A percentile compares a stretch with the other conserved stretches of the same genome.
Conservation (phyloP, 139 green algal genomes). For the Tetraselmis chui region DNA sequence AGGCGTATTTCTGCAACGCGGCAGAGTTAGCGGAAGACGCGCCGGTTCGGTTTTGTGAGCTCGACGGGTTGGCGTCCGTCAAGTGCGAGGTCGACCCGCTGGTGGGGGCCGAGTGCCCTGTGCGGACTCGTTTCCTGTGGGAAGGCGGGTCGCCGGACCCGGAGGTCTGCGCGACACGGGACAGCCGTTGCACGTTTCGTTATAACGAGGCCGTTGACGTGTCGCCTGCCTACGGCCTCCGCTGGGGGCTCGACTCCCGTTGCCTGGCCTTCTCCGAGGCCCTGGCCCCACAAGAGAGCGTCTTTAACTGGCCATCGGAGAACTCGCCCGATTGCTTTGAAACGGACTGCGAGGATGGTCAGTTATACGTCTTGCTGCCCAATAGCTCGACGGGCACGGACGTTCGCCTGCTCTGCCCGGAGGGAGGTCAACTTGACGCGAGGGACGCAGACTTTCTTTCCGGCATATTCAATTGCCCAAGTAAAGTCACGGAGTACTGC, state of each 20-base stretch:
- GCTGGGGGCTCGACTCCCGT: neutral
- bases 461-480: neutral
- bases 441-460: neutral
- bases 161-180: neutral
- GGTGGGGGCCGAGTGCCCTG: neutral
- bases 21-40: neutral
- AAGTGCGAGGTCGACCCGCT: neutral
- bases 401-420: neutral
- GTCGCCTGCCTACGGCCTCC: neutral
- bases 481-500: neutral
- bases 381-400: neutral
- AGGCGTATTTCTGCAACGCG: slow-evolving; percentile 22
- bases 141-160: neutral
- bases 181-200: neutral
- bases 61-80: neutral
- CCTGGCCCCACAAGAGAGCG: neutral
- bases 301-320: neutral
- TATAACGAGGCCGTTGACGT: neutral
- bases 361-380: neutral
- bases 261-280: neutral
- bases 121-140: neutral
- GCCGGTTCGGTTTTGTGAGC: neutral
- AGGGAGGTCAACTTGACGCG: neutral
- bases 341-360: neutral
- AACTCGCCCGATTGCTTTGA: neutral